A percentile compares a stretch with the other conserved stretches of the same genome.
Evolutionary conservation across 1,139 yeast species (phyloP).

Genomic region (Kodamaea ohmeri): DNA sequence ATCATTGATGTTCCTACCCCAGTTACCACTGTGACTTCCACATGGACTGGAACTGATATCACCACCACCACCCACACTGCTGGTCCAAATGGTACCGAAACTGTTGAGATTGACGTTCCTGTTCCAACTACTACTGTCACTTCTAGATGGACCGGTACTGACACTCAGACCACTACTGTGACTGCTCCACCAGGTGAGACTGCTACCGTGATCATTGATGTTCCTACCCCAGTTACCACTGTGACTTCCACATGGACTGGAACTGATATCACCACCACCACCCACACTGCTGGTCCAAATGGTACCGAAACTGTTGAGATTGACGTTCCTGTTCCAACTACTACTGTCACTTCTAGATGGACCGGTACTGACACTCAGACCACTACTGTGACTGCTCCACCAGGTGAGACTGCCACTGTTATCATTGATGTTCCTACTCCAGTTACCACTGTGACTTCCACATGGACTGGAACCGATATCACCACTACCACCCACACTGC

Average conservation of each 20-base stretch:
- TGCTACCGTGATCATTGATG: slow-evolving; percentile 17
- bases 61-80: slow-evolving; percentile 3
- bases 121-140: background rate
- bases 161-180: slow-evolving; percentile 7
- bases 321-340: too few relatives aligned
- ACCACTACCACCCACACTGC: slow-evolving; percentile 5
- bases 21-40: slow-evolving; percentile 15
- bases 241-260: background rate
- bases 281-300: too few relatives aligned
- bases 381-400: too few relatives aligned
- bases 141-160: slow-evolving; percentile 11
- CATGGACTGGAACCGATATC: slow-evolving; percentile 13
- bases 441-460: slow-evolving; percentile 15
- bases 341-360: too few relatives aligned
- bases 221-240: slow-evolving; percentile 11
- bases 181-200: slow-evolving; percentile 15
- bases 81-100: slow-evolving; percentile 6
- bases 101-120: background rate
- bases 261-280: too few relatives aligned
- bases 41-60: background rate
- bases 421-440: slow-evolving; percentile 10
- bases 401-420: too few relatives aligned
- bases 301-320: too few relatives aligned
- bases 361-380: too few relatives aligned
- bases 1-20: slow-evolving; percentile 13